These are phyloP conservation scores for Monosporascus sp. DNA, from an alignment of 2,329 filamentous ascomycete species.

Conservation along the genomic window DNA sequence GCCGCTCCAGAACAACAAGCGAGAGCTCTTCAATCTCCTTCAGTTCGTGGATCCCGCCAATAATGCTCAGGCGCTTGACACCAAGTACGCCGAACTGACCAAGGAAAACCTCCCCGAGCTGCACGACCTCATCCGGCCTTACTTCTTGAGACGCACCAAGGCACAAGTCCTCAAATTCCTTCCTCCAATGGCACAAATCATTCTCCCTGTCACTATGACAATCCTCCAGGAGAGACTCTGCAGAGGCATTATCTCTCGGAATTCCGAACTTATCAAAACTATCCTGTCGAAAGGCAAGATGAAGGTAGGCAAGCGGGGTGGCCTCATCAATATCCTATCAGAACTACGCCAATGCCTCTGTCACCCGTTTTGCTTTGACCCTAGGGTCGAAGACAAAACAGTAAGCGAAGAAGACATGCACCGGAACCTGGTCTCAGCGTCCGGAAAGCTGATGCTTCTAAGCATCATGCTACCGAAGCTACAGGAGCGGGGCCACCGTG, in stretches of 20 bases:
- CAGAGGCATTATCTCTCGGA: conserved; percentile 88
- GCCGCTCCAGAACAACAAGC: conserved; percentile 89
- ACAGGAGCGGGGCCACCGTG: conserved; percentile 77
- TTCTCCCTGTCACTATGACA: conserved; percentile 93
- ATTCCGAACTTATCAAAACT: conserved; percentile 79
- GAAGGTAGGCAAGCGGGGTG: conserved; percentile 68
- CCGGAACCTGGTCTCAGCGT: conserved; percentile 84
- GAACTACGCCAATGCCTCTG: conserved; percentile 92
- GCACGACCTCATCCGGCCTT: conserved; percentile 75
- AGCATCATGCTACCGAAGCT: conserved; percentile 84
- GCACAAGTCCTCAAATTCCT: conserved; percentile 85
- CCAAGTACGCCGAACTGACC: conserved; percentile 70
- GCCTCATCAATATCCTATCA: conserved; percentile 89
- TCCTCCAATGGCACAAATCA: conserved; percentile 90
- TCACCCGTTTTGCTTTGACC: conserved; percentile 92
- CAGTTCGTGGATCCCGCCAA: conserved; percentile 77
- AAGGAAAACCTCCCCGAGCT: conserved; percentile 76
- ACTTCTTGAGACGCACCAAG: conserved; percentile 74
- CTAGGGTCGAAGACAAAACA: conserved; percentile 78
- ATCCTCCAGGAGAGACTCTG: conserved; percentile 89
- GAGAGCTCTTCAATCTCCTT: conserved; percentile 92
- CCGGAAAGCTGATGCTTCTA: conserved; percentile 79
- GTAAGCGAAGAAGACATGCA: conserved; percentile 56
- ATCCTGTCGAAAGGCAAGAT: conserved; percentile 70
- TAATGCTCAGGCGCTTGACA: conserved; percentile 69